Percentiles rank a stretch among this genome's conserved stretches.
Conservation (phyloP, 106 monocot genomes). For the Chionographis japonica region DNA sequence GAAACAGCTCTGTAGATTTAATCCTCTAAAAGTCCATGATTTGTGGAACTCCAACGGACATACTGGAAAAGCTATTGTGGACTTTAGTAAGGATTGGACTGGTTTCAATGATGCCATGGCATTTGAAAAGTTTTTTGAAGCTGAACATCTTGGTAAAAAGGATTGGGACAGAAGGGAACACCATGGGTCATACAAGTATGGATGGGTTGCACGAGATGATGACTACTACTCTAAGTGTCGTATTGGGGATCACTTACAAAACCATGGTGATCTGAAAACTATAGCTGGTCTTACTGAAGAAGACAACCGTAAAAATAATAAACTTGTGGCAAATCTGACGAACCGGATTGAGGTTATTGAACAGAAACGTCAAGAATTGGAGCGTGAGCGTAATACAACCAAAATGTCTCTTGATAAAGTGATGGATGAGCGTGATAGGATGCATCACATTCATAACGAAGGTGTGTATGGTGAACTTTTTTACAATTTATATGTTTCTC, state of each 20-base stretch:
- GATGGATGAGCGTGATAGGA: conserved; percentile 31
- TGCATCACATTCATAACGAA: conserved; percentile 37
- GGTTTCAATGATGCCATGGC: conserved; percentile 83
- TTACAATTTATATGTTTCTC: background rate
- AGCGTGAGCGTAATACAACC: conserved; percentile 23
- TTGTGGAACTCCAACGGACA: conserved; percentile 42
- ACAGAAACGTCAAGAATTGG: conserved; percentile 31
- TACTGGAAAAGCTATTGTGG: conserved; percentile 49
- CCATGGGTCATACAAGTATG: conserved; percentile 28
- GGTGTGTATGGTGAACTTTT: conserved; percentile 17
- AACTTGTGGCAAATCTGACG: conserved; percentile 40
- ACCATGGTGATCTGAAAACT: conserved; percentile 67
- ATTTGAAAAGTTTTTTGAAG: conserved; percentile 72
- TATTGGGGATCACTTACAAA: conserved; percentile 44
- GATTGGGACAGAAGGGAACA: conserved; percentile 29
- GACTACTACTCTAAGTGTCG: conserved; percentile 41
- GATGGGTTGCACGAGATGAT: conserved; percentile 66
- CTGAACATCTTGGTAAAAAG: conserved; percentile 37
- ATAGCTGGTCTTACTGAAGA: conserved; percentile 36
- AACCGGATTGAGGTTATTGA: conserved; percentile 36
- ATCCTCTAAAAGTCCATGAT: conserved; percentile 49
- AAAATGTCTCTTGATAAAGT: conserved; percentile 23
- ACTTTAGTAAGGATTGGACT: conserved; percentile 60
- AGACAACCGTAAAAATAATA: conserved; percentile 34
- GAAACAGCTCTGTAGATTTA: conserved; percentile 50